Conservation (phyloP, 345 rosid species). For the Sisymbrium altissimum region DNA sequence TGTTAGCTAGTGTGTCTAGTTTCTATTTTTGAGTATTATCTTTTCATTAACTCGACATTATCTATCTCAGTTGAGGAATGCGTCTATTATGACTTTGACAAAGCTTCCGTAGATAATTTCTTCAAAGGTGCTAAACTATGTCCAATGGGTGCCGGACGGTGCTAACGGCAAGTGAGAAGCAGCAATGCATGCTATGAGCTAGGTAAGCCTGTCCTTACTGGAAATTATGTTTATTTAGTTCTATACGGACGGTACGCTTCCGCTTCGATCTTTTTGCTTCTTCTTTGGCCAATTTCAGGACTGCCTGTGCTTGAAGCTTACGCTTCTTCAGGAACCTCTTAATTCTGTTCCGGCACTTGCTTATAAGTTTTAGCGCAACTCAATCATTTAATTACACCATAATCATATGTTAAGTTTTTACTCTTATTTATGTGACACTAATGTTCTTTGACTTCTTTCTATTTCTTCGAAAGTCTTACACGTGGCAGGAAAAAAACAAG, state of each 20-base stretch:
- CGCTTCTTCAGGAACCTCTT: background rate
- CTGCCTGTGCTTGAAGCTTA: background rate
- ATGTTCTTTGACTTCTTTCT: no score
- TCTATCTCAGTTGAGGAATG: no score
- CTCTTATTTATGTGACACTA: background rate
- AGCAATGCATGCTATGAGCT: no score
- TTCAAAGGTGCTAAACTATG: no score
- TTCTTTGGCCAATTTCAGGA: background rate
- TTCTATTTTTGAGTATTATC: no score
- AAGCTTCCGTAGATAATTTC: no score
- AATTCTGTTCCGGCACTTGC: background rate
- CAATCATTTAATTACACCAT: background rate
- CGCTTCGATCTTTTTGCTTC: background rate
- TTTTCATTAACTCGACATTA: no score
- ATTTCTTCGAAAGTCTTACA: conserved; percentile 3
- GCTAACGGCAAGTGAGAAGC: no score
- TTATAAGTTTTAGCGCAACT: background rate
- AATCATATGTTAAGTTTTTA: background rate
- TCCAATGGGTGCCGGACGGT: no score
- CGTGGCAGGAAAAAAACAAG: background rate
- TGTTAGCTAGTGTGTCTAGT: no score
- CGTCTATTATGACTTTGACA: no score
- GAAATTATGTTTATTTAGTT: background rate
- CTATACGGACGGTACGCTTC: background rate
- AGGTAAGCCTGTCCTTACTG: no score